Conservation (phyloP, 345 rosid genomes). For the Sapria himalayana region DNA sequence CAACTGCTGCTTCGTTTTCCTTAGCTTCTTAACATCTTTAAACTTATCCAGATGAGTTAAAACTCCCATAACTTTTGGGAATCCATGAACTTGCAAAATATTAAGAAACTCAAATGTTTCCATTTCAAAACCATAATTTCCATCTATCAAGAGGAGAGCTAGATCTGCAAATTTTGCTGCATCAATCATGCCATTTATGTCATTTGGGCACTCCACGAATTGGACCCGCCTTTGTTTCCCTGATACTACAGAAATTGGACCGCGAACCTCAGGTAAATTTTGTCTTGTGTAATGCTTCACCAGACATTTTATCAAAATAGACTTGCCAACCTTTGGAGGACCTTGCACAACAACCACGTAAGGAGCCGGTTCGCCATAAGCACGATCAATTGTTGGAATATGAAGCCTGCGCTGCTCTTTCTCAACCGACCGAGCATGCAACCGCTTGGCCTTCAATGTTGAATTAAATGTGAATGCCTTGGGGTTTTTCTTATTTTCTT, state of each 20-base stretch:
- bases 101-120: constrained; percentile 94
- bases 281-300: constrained; percentile 62
- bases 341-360: constrained; percentile 83
- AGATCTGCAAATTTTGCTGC: constrained; percentile 85
- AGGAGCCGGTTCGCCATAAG: constrained; percentile 68
- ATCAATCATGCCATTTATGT: constrained; percentile 90
- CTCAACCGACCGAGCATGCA: constrained; percentile 50
- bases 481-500: constrained; percentile 35
- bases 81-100: constrained; percentile 87
- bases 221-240: constrained; percentile 63
- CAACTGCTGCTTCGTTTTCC: constrained; percentile 68
- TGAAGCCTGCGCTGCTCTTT: constrained; percentile 76
- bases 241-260: constrained; percentile 72
- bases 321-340: constrained; percentile 93
- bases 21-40: constrained; percentile 72
- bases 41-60: constrained; percentile 93
- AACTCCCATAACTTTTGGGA: constrained; percentile 87
- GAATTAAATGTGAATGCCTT: constrained; percentile 67
- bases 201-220: constrained; percentile 94
- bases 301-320: constrained; percentile 57
- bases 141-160: constrained; percentile 72
- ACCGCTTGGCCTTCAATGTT: constrained; percentile 35
- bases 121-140: constrained; percentile 98
- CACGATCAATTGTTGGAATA: constrained; percentile 52
- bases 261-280: constrained; percentile 69